These are phyloP conservation scores for Starmera dryadoides DNA, from an alignment of 805 yeast species.

Conservation along the genomic window DNA sequence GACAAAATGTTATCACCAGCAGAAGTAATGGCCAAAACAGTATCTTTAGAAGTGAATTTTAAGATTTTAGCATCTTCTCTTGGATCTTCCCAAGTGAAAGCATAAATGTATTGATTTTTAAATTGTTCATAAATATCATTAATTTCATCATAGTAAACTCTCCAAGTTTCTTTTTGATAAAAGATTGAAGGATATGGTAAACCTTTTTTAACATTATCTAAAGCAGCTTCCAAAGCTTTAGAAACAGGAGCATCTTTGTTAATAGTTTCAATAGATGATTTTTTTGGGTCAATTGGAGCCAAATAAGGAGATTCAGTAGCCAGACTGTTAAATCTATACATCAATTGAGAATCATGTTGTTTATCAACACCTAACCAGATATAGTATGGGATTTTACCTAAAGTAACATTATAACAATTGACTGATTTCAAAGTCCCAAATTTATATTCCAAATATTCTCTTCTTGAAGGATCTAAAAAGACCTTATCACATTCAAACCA, in stretches of 20 bases:
- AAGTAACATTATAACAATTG: slow-evolving; percentile 53
- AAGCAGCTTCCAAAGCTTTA: slow-evolving; percentile 76
- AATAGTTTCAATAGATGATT: neutral
- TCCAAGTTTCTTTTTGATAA: slow-evolving; percentile 71
- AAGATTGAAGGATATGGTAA: slow-evolving; percentile 76
- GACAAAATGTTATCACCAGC: slow-evolving; percentile 80
- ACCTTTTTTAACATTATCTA: slow-evolving; percentile 50
- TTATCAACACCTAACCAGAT: slow-evolving; percentile 79
- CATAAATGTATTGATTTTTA: slow-evolving; percentile 73
- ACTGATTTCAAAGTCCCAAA: slow-evolving; percentile 76
- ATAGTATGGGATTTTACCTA: slow-evolving; percentile 77
- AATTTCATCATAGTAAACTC: slow-evolving; percentile 73
- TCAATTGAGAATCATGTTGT: slow-evolving; percentile 37
- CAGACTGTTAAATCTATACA: slow-evolving; percentile 53
- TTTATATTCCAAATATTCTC: slow-evolving; percentile 76
- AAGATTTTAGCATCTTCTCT: slow-evolving; percentile 68
- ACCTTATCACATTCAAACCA: slow-evolving; percentile 88
- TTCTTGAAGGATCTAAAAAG: slow-evolving; percentile 69
- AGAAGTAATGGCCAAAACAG: slow-evolving; percentile 76
- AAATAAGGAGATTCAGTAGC: slow-evolving; percentile 81
- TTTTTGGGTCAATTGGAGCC: slow-evolving; percentile 41
- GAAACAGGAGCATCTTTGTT: slow-evolving; percentile 31
- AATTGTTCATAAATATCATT: slow-evolving; percentile 64
- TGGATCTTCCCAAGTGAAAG: slow-evolving; percentile 91
- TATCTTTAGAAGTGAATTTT: slow-evolving; percentile 53